Percentiles rank a stretch among this genome's conserved stretches.
Conservation (phyloP, 2,329 filamentous ascomycete genomes). For the Calonectria ilicicola region DNA sequence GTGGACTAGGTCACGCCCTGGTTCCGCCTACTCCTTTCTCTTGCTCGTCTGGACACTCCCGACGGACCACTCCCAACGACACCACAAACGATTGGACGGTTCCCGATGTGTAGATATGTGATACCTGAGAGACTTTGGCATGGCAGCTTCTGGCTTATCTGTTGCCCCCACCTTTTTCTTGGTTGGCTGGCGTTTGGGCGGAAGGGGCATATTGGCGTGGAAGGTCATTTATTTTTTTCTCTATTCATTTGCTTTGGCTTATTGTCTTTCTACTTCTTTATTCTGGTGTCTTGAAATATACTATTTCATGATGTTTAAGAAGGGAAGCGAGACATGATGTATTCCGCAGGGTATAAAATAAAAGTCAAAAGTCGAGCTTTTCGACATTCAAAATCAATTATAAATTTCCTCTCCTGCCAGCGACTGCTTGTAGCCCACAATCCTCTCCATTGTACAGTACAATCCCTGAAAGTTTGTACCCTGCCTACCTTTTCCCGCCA, state of each 20-base stretch:
- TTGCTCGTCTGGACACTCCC: conserved; percentile 43
- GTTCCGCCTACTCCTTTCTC: conserved; percentile 37
- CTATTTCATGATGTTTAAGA: not conserved
- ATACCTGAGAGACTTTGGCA: conserved; percentile 51
- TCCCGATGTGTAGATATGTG: conserved; percentile 47
- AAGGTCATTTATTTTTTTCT: conserved; percentile 42
- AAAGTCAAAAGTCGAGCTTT: conserved; percentile 20
- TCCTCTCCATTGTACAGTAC: no score
- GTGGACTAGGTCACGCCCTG: conserved; percentile 24
- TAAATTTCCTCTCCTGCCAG: not conserved
- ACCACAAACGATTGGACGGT: conserved; percentile 39
- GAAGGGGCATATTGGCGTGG: conserved; percentile 49
- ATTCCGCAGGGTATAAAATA: conserved; percentile 26
- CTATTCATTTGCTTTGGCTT: conserved; percentile 36
- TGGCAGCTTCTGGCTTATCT: conserved; percentile 43
- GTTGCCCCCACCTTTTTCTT: conserved; percentile 42
- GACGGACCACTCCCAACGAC: conserved; percentile 37
- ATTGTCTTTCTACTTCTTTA: conserved; percentile 3
- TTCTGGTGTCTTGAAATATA: conserved; percentile 4
- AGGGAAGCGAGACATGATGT: conserved; percentile 17
- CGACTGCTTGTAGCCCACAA: not conserved
- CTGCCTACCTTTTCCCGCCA: no score
- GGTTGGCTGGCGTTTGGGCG: conserved; percentile 50
- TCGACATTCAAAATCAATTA: conserved; percentile 23
- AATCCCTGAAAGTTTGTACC: no score